phyloP scores from a whole-genome alignment of 306 rosid species.

The Trichosanthes cucumerina region DNA sequence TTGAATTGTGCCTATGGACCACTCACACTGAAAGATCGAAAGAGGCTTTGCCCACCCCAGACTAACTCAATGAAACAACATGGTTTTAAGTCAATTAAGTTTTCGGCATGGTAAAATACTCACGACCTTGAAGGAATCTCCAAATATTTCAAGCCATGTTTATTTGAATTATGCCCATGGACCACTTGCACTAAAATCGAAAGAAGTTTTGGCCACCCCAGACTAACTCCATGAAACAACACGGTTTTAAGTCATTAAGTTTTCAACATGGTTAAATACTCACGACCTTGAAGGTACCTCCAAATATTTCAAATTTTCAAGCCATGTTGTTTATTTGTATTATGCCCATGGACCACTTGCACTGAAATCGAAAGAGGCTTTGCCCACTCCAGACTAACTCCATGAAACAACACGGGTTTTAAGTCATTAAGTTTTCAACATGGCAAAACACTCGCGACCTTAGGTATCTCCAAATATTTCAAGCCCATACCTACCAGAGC shows the following conservation, averaged over 20 bases:
- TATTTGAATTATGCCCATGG: not conserved
- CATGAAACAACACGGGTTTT: not conserved
- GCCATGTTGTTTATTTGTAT: not conserved
- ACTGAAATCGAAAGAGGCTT: not conserved
- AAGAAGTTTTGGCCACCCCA: not conserved
- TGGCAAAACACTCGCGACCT: not conserved
- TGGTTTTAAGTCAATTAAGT: not conserved
- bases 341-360: not conserved
- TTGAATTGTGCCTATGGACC: not conserved
- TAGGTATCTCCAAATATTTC: not conserved
- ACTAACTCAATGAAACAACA: not conserved
- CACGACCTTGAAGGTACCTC: not conserved
- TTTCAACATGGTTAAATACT: not conserved
- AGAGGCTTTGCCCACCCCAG: not conserved
- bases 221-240: not conserved
- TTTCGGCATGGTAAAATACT: not conserved
- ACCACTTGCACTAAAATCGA: not conserved
- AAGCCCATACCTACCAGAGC: not conserved
- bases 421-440: not conserved
- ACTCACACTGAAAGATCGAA: not conserved
- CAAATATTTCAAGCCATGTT: not conserved
- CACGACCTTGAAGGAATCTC: not conserved
- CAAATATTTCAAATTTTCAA: too few species aligned
- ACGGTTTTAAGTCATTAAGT: not conserved
- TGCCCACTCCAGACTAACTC: not conserved